Conservation (phyloP, 495 filamentous ascomycete genomes). For the Daldinia concentrica region DNA sequence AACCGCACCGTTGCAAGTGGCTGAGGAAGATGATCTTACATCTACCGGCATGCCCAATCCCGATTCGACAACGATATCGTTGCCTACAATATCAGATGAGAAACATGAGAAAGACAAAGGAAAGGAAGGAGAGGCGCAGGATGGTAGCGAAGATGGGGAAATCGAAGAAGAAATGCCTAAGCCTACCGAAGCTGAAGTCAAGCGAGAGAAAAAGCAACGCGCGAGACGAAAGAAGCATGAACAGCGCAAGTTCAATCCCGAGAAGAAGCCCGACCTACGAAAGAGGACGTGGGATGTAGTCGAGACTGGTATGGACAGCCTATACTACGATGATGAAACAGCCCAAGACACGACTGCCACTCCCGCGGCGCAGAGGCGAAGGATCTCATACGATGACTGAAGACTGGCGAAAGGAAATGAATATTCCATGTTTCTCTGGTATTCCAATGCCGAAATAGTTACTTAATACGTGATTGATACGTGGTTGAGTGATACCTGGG, state of each 20-base stretch:
- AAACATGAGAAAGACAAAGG: conserved; percentile 39
- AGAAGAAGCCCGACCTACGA: conserved; percentile 62
- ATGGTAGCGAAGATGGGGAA: conserved; percentile 46
- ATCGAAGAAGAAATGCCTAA: conserved; percentile 43
- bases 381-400: conserved; percentile 62
- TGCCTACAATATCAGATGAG: conserved; percentile 12
- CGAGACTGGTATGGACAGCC: conserved; percentile 58
- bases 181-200: conserved; percentile 45
- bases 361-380: conserved; percentile 51
- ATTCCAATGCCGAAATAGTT: neutral
- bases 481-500: neutral
- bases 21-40: conserved; percentile 10
- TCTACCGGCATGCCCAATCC: neutral
- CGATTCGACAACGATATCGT: conserved; percentile 9
- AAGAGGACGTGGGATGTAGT: conserved; percentile 68
- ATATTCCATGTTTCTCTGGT: neutral
- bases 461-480: neutral
- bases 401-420: neutral
- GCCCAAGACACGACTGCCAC: conserved; percentile 28
- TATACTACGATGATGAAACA: conserved; percentile 61
- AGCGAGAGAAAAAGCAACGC: conserved; percentile 37
- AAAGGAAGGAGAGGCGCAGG: conserved; percentile 23
- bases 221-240: conserved; percentile 47
- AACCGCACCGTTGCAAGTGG: conserved; percentile 21
- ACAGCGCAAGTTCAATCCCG: conserved; percentile 54